Evolutionary conservation across 2,329 filamentous ascomycete species (phyloP).

Genomic region (Arthrobotrys musiformis): DNA sequence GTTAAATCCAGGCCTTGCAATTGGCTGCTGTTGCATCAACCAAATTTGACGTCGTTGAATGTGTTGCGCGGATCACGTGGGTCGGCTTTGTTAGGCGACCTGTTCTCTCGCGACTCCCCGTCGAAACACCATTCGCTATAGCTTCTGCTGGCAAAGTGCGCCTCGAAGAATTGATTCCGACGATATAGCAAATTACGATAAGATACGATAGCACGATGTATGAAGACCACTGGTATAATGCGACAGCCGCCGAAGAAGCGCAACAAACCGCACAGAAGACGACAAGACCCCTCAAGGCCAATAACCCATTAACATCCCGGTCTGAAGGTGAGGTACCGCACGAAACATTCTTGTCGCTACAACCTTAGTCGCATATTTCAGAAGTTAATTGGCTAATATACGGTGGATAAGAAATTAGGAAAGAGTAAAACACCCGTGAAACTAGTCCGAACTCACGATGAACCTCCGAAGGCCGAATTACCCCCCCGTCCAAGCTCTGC

Average conservation of each 20-base stretch:
- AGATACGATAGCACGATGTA: slow-evolving; percentile 54
- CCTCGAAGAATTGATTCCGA: background rate
- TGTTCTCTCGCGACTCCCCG: slow-evolving; percentile 19
- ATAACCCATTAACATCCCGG: slow-evolving; percentile 26
- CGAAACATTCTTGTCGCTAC: slow-evolving; percentile 23
- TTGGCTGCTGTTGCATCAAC: slow-evolving; percentile 25
- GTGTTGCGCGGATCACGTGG: slow-evolving; percentile 39
- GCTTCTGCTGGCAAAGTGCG: background rate
- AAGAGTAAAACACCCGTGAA: slow-evolving; percentile 7
- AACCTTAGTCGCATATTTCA: background rate
- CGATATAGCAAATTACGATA: background rate
- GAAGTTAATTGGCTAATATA: slow-evolving; percentile 13
- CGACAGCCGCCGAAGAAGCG: slow-evolving; percentile 40
- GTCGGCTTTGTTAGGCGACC: slow-evolving; percentile 9
- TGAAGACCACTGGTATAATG: slow-evolving; percentile 59
- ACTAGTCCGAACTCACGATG: slow-evolving; percentile 40
- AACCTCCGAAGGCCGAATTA: slow-evolving; percentile 57
- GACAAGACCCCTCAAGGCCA: slow-evolving; percentile 18
- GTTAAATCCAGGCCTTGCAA: background rate
- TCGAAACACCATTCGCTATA: background rate
- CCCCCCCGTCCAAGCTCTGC: slow-evolving; percentile 57
- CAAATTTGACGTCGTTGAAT: slow-evolving; percentile 14
- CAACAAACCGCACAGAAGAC: slow-evolving; percentile 19
- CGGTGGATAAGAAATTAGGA: background rate
- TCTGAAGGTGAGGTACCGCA: slow-evolving; percentile 54